These are phyloP conservation scores for carrot (Daucus carota) DNA, from an alignment of 129 eudicot genomes.

Conservation along the genomic window DNA sequence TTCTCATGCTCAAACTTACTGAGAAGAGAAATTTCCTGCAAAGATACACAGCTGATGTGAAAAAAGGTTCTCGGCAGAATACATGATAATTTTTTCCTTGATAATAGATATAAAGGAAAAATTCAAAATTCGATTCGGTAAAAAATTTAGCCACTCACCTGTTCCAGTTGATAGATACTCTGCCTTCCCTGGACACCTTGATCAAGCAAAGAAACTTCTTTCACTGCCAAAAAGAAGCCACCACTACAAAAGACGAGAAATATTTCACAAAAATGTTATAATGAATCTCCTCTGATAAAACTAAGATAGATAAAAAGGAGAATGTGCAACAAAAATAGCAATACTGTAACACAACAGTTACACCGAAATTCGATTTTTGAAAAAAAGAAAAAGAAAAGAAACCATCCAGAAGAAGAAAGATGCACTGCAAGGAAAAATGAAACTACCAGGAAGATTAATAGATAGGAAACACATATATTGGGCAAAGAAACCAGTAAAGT, in stretches of 20 bases:
- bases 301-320: background rate
- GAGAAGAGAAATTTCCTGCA: constrained; percentile 79
- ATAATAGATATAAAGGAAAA: no score
- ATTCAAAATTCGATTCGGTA: background rate
- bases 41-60: background rate
- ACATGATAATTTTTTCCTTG: background rate
- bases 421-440: background rate
- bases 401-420: background rate
- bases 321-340: background rate
- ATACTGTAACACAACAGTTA: background rate
- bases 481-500: background rate
- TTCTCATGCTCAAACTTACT: constrained; percentile 71
- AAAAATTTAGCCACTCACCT: constrained; percentile 32
- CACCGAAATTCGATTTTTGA: background rate
- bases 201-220: constrained; percentile 88
- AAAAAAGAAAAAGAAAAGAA: background rate
- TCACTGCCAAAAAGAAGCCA: constrained; percentile 85
- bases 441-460: background rate
- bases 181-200: constrained; percentile 71
- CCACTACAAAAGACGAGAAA: constrained; percentile 26
- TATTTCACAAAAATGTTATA: background rate
- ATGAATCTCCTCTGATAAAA: background rate
- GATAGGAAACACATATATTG: background rate
- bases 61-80: background rate
- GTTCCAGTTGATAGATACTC: constrained; percentile 70